phyloP scores from a whole-genome alignment of 1,139 yeast genomes.

The Chernovozyma aurita region DNA sequence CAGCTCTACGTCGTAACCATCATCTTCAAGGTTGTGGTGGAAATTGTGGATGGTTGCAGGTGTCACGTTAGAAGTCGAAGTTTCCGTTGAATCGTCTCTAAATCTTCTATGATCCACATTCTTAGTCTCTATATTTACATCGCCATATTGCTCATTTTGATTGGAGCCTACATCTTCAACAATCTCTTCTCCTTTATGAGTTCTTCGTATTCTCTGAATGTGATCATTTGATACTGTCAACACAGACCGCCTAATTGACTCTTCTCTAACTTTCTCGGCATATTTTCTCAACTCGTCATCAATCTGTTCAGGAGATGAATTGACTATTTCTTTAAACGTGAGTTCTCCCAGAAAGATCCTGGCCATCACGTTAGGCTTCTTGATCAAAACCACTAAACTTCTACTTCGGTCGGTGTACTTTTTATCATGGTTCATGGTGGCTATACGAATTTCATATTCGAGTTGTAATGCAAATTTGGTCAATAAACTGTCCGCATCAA shows the following conservation, averaged over 20 bases:
- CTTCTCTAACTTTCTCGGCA: slow-evolving; percentile 69
- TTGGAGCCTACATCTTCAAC: slow-evolving; percentile 50
- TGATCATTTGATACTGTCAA: slow-evolving; percentile 47
- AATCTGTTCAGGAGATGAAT: slow-evolving; percentile 58
- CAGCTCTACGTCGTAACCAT: too few relatives aligned
- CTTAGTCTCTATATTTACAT: slow-evolving; percentile 32
- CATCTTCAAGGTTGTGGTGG: not conserved
- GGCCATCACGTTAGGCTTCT: slow-evolving; percentile 25
- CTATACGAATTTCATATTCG: slow-evolving; percentile 35
- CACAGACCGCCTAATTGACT: slow-evolving; percentile 61
- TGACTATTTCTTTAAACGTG: slow-evolving; percentile 28
- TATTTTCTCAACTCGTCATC: slow-evolving; percentile 69
- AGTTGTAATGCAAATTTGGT: slow-evolving; percentile 35
- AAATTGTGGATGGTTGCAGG: slow-evolving; percentile 6
- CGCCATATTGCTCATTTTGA: slow-evolving; percentile 21
- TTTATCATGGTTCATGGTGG: slow-evolving; percentile 20
- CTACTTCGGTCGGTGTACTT: slow-evolving; percentile 41
- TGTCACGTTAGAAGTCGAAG: slow-evolving; percentile 5
- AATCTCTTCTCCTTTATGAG: slow-evolving; percentile 84
- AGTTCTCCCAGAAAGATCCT: slow-evolving; percentile 22
- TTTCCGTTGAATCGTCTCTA: slow-evolving; percentile 11
- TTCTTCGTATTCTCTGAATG: slow-evolving; percentile 61
- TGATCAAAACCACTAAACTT: slow-evolving; percentile 33
- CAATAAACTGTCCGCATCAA: slow-evolving; percentile 24
- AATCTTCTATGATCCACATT: slow-evolving; percentile 42